Base-by-base conservation (phyloP, 306 rosid genomes). In the Gillenia trifoliata region DNA sequence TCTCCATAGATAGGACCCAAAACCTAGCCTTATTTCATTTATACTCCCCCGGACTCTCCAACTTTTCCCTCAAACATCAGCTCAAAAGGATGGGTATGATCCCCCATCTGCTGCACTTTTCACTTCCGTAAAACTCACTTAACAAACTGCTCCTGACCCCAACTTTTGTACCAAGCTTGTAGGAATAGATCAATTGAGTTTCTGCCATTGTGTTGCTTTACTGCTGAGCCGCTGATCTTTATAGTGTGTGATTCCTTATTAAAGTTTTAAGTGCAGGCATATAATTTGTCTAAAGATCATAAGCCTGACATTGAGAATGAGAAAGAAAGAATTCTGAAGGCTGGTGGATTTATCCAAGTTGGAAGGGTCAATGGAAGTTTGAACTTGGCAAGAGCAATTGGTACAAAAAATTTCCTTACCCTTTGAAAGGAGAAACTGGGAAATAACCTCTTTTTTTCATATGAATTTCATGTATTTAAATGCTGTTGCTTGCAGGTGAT, bases 301-400 rank as follows among this genome's bases (percentile, higher is more conserved):
- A 94, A 94, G 81, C 98, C 96, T 56, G 93, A 92, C 61, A 85
- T 94, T 47, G 98, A 92, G 78, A 65, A 66, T 79, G 98, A 94
- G 89, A 91, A 80, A 77, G 97, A 88, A 41, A 92, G 98, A 82
- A 94, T 94, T 87, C 75, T 87, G 54, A 87, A 90, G 80, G 98
- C 96, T 54, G 98, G 98, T 82, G 97, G 98, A 55, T 94, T 84
- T 78, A 87, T 94, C 64, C 97, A 89, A 83, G 92, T 84, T 79
- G 97, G 98, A 67, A 92, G 97, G 23, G 93, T 94, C 79, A 94
- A 94, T 85, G 98, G 98, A 78, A 86, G 92, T 76, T 83, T 92
- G 84, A 94, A 94, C 88, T 82, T 94, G 87, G 84, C 98, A 34
- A 88, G 98, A 75, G 97, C 98, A 69, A 94, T 94, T 75, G 98